These are phyloP conservation scores for Tolypocladium paradoxum DNA, from an alignment of 2,329 filamentous ascomycete species.

Conservation along the genomic window DNA sequence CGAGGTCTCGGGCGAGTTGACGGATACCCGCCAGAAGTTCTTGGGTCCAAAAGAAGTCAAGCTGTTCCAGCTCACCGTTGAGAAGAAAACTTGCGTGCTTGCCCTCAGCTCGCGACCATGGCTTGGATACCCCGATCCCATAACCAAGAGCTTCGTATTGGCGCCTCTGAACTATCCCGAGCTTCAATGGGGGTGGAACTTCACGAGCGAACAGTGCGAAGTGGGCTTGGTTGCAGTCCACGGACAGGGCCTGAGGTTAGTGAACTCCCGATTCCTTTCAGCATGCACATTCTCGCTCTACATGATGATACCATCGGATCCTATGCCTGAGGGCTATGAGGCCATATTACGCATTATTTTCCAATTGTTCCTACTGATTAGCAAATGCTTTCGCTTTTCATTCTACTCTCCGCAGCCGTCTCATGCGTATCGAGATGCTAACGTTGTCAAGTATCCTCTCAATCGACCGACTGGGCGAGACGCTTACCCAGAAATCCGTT, in stretches of 20 bases:
- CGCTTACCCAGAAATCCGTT: slow-evolving; percentile 77
- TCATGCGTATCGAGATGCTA: background rate
- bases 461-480: slow-evolving; percentile 75
- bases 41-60: slow-evolving; percentile 83
- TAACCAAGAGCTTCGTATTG: slow-evolving; percentile 80
- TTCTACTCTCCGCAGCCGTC: background rate
- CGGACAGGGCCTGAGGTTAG: slow-evolving; percentile 74
- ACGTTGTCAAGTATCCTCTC: slow-evolving; percentile 62
- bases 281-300: slow-evolving; percentile 8
- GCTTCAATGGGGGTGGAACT: slow-evolving; percentile 92
- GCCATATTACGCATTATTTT: slow-evolving; percentile 40
- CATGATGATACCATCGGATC: slow-evolving; percentile 57
- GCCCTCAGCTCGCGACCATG: slow-evolving; percentile 90
- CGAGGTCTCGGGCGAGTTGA: slow-evolving; percentile 89
- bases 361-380: slow-evolving; percentile 98
- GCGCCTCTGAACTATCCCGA: slow-evolving; percentile 83
- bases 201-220: slow-evolving; percentile 86
- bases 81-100: slow-evolving; percentile 74
- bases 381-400: slow-evolving; percentile 13
- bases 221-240: slow-evolving; percentile 93
- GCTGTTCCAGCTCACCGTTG: slow-evolving; percentile 82
- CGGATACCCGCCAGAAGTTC: slow-evolving; percentile 90
- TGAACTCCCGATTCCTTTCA: slow-evolving; percentile 8
- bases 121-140: slow-evolving; percentile 85
- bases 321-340: slow-evolving; percentile 47